phyloP scores from a whole-genome alignment of 176 grass and related monocot genomes.

The Oryza australiensis region DNA sequence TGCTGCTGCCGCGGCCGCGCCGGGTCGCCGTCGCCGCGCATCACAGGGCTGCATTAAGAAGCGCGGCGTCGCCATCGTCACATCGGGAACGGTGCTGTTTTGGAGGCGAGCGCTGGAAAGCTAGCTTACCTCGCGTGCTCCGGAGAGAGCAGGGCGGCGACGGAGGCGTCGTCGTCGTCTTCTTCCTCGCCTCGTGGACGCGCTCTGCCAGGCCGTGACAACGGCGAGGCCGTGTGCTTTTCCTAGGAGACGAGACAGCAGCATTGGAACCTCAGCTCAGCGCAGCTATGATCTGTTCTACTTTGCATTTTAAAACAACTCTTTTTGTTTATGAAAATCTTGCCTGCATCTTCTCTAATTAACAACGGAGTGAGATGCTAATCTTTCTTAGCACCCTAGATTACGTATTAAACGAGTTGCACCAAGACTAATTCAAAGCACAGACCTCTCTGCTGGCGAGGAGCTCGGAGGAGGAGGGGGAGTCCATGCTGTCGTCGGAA shows the following conservation, averaged over 20 bases:
- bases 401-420: too few species aligned
- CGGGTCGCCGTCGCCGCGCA: not conserved
- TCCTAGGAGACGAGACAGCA: conserved; percentile 55
- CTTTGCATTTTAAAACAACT: not conserved
- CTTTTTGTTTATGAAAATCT: not conserved
- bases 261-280: conserved; percentile 43
- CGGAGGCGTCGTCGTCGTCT: not conserved
- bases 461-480: conserved; percentile 36
- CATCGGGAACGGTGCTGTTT: not conserved
- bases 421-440: not conserved
- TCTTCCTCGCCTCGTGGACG: not conserved
- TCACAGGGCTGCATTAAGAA: conserved; percentile 20
- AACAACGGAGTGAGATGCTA: too few species aligned
- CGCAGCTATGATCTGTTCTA: not conserved
- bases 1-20: not conserved
- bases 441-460: conserved; percentile 30
- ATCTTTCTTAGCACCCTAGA: not conserved
- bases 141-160: conserved; percentile 26
- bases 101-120: not conserved
- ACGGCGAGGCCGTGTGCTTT: conserved; percentile 28
- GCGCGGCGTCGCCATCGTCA: not conserved
- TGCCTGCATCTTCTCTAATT: not conserved
- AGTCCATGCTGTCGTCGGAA: conserved; percentile 46
- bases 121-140: conserved; percentile 32
- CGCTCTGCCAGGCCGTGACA: conserved; percentile 8